These are phyloP conservation scores for Lactarius pseudohatsudake DNA, from an alignment of 768 basidiomycete species.

Conservation along the genomic window DNA sequence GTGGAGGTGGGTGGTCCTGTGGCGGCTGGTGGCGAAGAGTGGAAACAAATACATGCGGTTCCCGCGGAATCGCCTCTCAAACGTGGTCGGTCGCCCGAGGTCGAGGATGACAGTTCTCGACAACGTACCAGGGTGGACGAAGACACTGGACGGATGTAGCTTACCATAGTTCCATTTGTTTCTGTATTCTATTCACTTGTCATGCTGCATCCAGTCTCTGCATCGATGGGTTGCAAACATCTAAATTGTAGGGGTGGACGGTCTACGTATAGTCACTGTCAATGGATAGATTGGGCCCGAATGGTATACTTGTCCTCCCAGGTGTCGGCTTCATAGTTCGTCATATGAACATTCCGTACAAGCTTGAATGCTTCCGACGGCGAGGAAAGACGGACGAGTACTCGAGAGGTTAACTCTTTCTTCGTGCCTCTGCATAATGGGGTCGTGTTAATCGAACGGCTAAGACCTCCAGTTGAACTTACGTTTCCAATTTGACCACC, in stretches of 20 bases:
- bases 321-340: conserved; percentile 41
- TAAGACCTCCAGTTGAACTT: conserved; percentile 33
- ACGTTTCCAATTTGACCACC: conserved; percentile 53
- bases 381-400: conserved; percentile 54
- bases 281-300: conserved; percentile 53
- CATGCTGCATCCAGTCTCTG: neutral
- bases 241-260: neutral
- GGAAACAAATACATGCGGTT: conserved; percentile 64
- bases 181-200: conserved; percentile 25
- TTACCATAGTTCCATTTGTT: conserved; percentile 20
- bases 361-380: conserved; percentile 69
- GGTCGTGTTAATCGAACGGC: neutral
- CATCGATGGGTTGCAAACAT: neutral
- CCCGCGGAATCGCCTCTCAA: conserved; percentile 50
- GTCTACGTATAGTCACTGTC: conserved; percentile 33
- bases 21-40: conserved; percentile 82
- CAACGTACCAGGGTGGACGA: conserved; percentile 61
- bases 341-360: conserved; percentile 62
- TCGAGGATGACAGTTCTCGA: conserved; percentile 62
- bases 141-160: conserved; percentile 71
- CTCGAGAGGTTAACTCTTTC: conserved; percentile 48
- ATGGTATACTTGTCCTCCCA: conserved; percentile 44
- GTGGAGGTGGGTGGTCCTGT: conserved; percentile 76
- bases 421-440: conserved; percentile 20
- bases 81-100: conserved; percentile 74